Evolutionary conservation across 75 land plant species (phyloP).

Genomic region (Ceratopteris richardii): DNA sequence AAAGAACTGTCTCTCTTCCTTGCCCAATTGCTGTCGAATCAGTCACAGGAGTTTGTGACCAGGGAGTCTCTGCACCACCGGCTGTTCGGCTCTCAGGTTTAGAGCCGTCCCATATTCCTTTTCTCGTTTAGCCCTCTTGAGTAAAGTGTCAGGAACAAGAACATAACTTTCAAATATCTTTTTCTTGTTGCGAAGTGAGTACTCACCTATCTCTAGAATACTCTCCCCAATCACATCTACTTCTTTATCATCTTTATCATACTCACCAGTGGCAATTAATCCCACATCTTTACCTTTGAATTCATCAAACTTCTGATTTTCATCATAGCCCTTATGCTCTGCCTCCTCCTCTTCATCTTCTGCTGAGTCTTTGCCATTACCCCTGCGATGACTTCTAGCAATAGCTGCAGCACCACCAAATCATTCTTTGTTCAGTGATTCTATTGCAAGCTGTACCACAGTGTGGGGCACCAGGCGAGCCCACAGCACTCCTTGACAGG

Average conservation of each 20-base stretch:
- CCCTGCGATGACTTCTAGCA: too few relatives aligned
- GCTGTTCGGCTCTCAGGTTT: conserved; percentile 77
- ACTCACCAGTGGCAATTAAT: too few relatives aligned
- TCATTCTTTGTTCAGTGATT: too few relatives aligned
- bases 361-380: too few relatives aligned
- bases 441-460: too few relatives aligned
- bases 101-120: conserved; percentile 82
- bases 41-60: conserved; percentile 82
- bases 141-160: conserved; percentile 79
- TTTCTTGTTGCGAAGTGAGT: conserved; percentile 88
- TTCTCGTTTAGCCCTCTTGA: conserved; percentile 90
- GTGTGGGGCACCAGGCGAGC: too few relatives aligned
- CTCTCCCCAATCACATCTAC: conserved; percentile 92
- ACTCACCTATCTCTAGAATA: conserved; percentile 90
- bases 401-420: too few relatives aligned
- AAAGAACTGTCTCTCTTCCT: conserved; percentile 84
- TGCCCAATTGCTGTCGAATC: conserved; percentile 93
- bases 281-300: too few relatives aligned
- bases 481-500: too few relatives aligned
- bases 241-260: conserved; percentile 89
- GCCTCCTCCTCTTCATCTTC: too few relatives aligned
- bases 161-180: conserved; percentile 91
- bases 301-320: too few relatives aligned
- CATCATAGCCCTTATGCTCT: too few relatives aligned
- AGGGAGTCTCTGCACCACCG: conserved; percentile 88